Evolutionary conservation across 805 yeast genomes (phyloP), one percentile per base, ranked within the genome.

Genomic region (Kuraishia borneana): DNA sequence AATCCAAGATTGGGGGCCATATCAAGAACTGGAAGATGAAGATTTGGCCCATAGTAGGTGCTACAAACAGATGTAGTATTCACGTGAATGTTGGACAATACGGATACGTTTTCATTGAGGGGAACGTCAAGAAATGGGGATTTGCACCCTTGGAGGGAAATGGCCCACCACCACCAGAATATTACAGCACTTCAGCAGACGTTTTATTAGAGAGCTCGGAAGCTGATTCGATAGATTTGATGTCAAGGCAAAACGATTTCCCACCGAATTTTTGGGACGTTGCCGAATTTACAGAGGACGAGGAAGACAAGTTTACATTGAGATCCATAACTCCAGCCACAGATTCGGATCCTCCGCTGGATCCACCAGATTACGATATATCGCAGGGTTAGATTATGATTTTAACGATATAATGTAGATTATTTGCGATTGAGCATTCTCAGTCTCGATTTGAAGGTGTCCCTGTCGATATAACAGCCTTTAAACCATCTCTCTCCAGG

Each of bases 51-150:
- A 79, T 81, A 0, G 63, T 92, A 14, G 98, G 98, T 2, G 77
- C 96, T 4, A 79, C 73, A 36, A 80, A 85, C 26, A 73, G 79
- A 4, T 83, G 95, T 45, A 70, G 78, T 6, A 62, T 92, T n/a
- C 88, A 83, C 54, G 94, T 83, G 8, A 92, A 85, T 48, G 58
- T 92, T 36, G 98, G 98, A 14, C 89, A 83, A 45, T 66, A 76
- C 37, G 96, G 96, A 2, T 87, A 73, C 57, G 96, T 88, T 2
- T 85, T 71, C 50, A 83, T 88, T 32, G 96, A 88, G 51, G 96
- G 84, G 2, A 85, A 87, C 50, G 95, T 88, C 26, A 87, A 87
- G 52, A 85, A 83, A 52, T 87, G 96, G 96, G 95, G 95, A 5
- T 79, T 81, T 47, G 95, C 94, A n/a, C 89, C 92, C 3, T 66